These are phyloP conservation scores for Trametopsis cervina DNA, from an alignment of 768 basidiomycete genomes.

Conservation along the genomic window DNA sequence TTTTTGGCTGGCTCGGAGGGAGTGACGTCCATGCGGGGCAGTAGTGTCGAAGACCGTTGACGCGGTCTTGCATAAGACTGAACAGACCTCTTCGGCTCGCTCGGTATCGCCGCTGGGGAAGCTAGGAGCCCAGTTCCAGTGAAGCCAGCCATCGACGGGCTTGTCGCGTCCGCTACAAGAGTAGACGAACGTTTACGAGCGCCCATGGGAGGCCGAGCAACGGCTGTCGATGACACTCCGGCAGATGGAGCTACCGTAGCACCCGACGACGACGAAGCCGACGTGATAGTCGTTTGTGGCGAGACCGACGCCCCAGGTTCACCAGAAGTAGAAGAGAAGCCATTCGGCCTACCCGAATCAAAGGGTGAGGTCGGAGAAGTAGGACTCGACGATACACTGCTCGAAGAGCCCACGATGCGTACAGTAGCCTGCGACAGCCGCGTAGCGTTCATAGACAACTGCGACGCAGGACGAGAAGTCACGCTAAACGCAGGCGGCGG, in stretches of 20 bases:
- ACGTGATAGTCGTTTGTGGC: neutral
- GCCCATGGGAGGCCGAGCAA: neutral
- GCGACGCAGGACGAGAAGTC: conserved; percentile 27
- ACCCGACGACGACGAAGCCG: neutral
- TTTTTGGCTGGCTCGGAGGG: neutral
- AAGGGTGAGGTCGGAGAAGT: conserved; percentile 1
- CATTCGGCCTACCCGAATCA: neutral
- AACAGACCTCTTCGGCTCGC: neutral
- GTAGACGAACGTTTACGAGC: conserved; percentile 13
- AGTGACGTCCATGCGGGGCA: conserved; percentile 7
- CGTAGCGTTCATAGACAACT: conserved; percentile 16
- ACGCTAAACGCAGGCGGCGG: conserved; percentile 28
- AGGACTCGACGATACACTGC: conserved; percentile 7
- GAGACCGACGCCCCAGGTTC: neutral
- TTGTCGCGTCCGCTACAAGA: conserved; percentile 13
- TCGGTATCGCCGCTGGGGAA: conserved; percentile 1
- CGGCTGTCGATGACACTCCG: neutral
- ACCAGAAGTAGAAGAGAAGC: neutral
- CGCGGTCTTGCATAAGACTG: neutral
- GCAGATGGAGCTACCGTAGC: neutral
- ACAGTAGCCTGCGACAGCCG: conserved; percentile 7
- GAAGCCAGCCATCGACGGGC: conserved; percentile 16
- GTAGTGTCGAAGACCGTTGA: conserved; percentile 4
- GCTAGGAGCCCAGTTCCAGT: conserved; percentile 20
- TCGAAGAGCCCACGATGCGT: conserved; percentile 3